phyloP scores from a whole-genome alignment of 192 early-diverging fungal genomes.

The Backusella tuberculispora region DNA sequence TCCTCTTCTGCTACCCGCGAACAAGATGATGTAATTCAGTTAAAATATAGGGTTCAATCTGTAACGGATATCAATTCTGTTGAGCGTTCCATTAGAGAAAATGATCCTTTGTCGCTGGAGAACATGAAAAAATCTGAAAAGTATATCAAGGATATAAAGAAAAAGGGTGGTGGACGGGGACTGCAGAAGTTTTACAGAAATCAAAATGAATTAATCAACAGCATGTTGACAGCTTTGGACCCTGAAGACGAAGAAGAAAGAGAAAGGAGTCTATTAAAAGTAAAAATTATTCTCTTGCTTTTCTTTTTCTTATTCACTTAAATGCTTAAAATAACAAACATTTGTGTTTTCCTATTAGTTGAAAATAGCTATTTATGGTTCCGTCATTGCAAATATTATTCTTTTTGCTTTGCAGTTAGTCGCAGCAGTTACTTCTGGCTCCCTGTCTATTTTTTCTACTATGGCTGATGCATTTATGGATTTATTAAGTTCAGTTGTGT shows the following conservation, averaged over 20 bases:
- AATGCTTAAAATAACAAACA: neutral
- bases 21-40: neutral
- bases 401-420: slow-evolving; percentile 70
- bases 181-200: slow-evolving; percentile 75
- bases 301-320: neutral
- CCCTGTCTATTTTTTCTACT: slow-evolving; percentile 77
- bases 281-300: slow-evolving; percentile 18
- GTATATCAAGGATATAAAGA: slow-evolving; percentile 48
- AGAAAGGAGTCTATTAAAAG: slow-evolving; percentile 43
- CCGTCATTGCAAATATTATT: slow-evolving; percentile 66
- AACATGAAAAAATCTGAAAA: slow-evolving; percentile 52
- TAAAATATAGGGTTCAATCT: neutral
- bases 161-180: slow-evolving; percentile 47
- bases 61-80: neutral
- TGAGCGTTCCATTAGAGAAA: slow-evolving; percentile 1
- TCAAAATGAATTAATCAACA: slow-evolving; percentile 84
- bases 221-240: slow-evolving; percentile 62
- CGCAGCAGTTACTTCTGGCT: slow-evolving; percentile 75
- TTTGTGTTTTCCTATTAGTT: slow-evolving; percentile 34
- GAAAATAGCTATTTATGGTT: slow-evolving; percentile 72
- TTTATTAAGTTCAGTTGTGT: slow-evolving; percentile 65
- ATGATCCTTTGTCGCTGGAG: slow-evolving; percentile 48
- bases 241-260: slow-evolving; percentile 44
- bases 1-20: neutral
- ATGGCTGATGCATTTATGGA: slow-evolving; percentile 88